Conservation (phyloP, 139 green algal genomes). For the Coelastrella sp. region DNA sequence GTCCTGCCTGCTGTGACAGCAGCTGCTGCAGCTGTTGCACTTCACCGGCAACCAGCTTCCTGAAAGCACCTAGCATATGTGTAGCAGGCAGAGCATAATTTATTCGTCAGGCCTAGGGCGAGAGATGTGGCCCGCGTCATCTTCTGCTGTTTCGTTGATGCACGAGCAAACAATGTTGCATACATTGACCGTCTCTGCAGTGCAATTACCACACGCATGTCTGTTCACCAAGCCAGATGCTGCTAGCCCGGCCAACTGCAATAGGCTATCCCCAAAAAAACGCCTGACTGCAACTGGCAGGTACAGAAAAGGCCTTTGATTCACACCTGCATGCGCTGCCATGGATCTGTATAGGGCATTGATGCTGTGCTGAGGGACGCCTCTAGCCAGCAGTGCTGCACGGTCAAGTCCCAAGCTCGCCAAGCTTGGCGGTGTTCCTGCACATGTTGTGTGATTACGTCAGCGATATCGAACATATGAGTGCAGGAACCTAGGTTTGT, state of each 20-base stretch:
- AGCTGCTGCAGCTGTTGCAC: constrained; percentile 45
- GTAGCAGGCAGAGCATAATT: too few species aligned
- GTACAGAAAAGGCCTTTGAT: too few species aligned
- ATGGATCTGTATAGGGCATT: constrained; percentile 34
- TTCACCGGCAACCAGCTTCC: constrained; percentile 22
- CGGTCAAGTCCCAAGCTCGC: neutral
- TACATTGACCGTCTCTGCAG: too few species aligned
- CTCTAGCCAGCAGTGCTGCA: constrained; percentile 5
- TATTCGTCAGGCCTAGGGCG: too few species aligned
- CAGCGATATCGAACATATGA: neutral
- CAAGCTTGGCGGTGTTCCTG: neutral
- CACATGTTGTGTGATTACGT: neutral
- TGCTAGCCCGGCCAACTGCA: neutral
- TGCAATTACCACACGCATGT: too few species aligned
- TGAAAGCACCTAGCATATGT: constrained; percentile 6
- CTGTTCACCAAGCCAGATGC: too few species aligned
- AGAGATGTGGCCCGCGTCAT: too few species aligned
- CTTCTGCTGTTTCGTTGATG: too few species aligned
- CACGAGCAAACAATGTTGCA: too few species aligned
- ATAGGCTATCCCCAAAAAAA: neutral
- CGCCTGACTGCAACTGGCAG: too few species aligned
- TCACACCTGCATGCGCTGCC: constrained; percentile 27
- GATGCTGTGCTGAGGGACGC: constrained; percentile 38
- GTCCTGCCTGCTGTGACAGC: constrained; percentile 14
- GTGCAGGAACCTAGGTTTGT: neutral